Conservation (phyloP, 805 yeast genomes). For the Saturnispora serradocipensis region DNA sequence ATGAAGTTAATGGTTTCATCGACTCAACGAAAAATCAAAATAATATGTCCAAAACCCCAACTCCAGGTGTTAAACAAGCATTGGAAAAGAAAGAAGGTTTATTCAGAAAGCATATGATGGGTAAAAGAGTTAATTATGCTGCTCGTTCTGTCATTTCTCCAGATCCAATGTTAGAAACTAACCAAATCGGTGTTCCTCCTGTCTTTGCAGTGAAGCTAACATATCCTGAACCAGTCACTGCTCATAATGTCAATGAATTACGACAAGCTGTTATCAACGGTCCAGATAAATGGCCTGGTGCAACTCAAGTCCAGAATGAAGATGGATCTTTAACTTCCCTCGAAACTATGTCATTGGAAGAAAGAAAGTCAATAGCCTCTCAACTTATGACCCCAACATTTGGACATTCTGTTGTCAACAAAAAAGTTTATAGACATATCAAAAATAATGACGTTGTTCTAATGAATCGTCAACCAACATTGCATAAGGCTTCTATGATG, state of each 20-base stretch:
- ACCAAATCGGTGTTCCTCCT: slow-evolving; percentile 98
- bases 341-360: slow-evolving; percentile 84
- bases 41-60: slow-evolving; percentile 56
- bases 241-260: slow-evolving; percentile 81
- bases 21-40: slow-evolving; percentile 87
- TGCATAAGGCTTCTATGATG: slow-evolving; percentile 99
- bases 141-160: slow-evolving; percentile 99
- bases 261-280: slow-evolving; percentile 96
- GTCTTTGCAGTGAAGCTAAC: slow-evolving; percentile 94
- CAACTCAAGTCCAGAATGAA: slow-evolving; percentile 90
- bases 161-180: slow-evolving; percentile 95
- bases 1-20: slow-evolving; percentile 87
- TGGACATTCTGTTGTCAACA: slow-evolving; percentile 60
- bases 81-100: slow-evolving; percentile 97
- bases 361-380: slow-evolving; percentile 89
- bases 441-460: slow-evolving; percentile 90
- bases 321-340: slow-evolving; percentile 79
- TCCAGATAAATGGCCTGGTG: slow-evolving; percentile 99
- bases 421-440: slow-evolving; percentile 91
- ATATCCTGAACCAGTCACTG: slow-evolving; percentile 96
- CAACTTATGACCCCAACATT: slow-evolving; percentile 81
- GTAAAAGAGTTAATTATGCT: slow-evolving; percentile 97
- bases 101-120: slow-evolving; percentile 99
- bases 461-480: slow-evolving; percentile 98
- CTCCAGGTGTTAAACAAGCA: slow-evolving; percentile 96